phyloP scores from a whole-genome alignment of 495 filamentous ascomycete genomes.

The Xylaria curta region DNA sequence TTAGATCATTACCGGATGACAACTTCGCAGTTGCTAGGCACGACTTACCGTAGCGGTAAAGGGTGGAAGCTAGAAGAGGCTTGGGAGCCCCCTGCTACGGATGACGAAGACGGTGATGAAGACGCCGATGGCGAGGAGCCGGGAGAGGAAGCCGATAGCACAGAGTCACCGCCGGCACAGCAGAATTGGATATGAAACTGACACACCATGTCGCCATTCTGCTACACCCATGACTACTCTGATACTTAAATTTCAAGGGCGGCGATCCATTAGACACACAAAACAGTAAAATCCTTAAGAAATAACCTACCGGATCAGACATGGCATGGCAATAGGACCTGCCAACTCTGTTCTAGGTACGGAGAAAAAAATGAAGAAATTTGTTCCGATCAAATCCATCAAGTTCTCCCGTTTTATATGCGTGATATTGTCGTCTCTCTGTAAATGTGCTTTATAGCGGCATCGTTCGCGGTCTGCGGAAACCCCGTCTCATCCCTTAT shows the following conservation, averaged over 20 bases:
- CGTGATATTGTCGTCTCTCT: neutral
- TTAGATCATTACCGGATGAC: conserved; percentile 55
- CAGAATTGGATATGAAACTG: conserved; percentile 36
- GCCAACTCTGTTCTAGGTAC: neutral
- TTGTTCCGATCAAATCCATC: neutral
- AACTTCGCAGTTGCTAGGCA: conserved; percentile 55
- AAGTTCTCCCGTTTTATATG: neutral
- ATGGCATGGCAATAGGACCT: neutral
- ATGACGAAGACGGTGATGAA: conserved; percentile 65
- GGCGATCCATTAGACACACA: neutral
- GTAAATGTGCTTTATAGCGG: neutral
- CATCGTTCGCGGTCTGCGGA: neutral
- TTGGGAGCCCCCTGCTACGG: conserved; percentile 71
- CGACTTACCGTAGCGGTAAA: conserved; percentile 61
- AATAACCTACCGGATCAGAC: conserved; percentile 5
- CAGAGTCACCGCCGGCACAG: conserved; percentile 37
- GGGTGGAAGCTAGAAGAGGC: conserved; percentile 85
- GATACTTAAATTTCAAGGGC: neutral
- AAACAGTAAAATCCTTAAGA: conserved; percentile 26
- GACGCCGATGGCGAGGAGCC: conserved; percentile 52
- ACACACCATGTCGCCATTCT: conserved; percentile 12
- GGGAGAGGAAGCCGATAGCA: conserved; percentile 33
- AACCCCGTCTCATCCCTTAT: neutral
- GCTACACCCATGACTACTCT: conserved; percentile 20
- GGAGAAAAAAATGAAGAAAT: conserved; percentile 21